phyloP scores from a whole-genome alignment of 768 basidiomycete genomes.

The Gymnopilus junonius region DNA sequence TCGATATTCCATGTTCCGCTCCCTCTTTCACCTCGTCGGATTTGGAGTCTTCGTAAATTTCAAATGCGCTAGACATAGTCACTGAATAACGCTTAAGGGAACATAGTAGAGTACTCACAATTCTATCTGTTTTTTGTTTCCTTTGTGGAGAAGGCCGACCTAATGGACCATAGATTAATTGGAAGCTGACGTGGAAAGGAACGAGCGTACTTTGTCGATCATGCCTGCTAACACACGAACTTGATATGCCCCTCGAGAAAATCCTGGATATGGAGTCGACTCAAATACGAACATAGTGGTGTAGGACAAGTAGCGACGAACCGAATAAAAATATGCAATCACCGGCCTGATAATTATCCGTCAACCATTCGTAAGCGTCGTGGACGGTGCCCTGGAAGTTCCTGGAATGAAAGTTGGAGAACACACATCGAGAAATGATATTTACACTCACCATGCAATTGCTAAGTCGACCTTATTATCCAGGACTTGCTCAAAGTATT shows the following conservation, averaged over 20 bases:
- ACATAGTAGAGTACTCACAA: constrained; percentile 7
- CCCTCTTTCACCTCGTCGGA: constrained; percentile 4
- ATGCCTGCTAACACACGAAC: constrained; percentile 47
- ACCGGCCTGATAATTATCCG: constrained; percentile 39
- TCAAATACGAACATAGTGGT: not conserved
- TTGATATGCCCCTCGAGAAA: constrained; percentile 54
- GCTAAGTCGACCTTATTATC: constrained; percentile 15
- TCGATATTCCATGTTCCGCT: not conserved
- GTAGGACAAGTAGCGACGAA: constrained; percentile 12
- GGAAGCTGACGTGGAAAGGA: too few relatives aligned
- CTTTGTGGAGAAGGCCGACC: constrained; percentile 46
- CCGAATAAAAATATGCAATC: constrained; percentile 49
- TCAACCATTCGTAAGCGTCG: constrained; percentile 46
- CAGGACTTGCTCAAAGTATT: constrained; percentile 18
- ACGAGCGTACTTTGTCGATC: constrained; percentile 39
- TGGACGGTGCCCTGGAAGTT: constrained; percentile 39
- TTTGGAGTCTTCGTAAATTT: constrained; percentile 7
- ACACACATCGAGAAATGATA: not conserved
- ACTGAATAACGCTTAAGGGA: not conserved
- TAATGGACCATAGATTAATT: constrained; percentile 6
- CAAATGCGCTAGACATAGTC: constrained; percentile 4
- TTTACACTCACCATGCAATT: constrained; percentile 11
- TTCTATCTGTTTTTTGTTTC: constrained; percentile 40
- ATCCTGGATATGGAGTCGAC: constrained; percentile 33
- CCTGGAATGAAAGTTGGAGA: constrained; percentile 13